Conservation (phyloP, 768 basidiomycete genomes). For the Trametes coccinea region DNA sequence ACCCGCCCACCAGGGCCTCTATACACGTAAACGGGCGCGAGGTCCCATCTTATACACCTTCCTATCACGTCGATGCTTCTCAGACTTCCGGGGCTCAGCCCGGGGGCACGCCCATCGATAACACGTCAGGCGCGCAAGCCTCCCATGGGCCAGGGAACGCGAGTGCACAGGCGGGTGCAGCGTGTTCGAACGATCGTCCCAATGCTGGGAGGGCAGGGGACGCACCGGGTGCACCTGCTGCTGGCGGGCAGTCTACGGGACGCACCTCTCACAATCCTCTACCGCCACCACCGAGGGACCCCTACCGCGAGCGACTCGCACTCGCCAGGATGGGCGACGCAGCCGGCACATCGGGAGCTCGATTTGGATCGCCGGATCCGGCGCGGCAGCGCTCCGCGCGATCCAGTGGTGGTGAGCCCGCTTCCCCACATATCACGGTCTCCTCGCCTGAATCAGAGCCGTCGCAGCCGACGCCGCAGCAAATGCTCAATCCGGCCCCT, state of each 20-base stretch:
- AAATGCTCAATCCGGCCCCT: neutral
- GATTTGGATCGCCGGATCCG: neutral
- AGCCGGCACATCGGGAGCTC: neutral
- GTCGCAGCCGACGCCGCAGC: neutral
- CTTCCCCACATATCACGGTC: neutral
- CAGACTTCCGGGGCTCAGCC: neutral
- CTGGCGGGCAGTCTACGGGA: neutral
- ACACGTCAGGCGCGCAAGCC: neutral
- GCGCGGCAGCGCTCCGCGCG: neutral
- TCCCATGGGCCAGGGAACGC: neutral
- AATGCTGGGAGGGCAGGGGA: neutral
- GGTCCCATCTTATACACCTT: neutral
- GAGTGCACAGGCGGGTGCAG: neutral
- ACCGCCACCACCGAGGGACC: neutral
- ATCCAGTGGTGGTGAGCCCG: neutral
- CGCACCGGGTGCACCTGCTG: neutral
- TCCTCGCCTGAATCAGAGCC: neutral
- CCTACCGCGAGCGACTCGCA: neutral
- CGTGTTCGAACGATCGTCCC: neutral
- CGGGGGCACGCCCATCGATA: neutral
- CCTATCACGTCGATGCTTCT: neutral
- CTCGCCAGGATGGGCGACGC: neutral
- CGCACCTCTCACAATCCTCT: neutral
- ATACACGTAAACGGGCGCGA: neutral
- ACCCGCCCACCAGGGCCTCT: neutral